phyloP scores from a whole-genome alignment of 495 filamentous ascomycete species.

The Mytilinidion resinicola region DNA sequence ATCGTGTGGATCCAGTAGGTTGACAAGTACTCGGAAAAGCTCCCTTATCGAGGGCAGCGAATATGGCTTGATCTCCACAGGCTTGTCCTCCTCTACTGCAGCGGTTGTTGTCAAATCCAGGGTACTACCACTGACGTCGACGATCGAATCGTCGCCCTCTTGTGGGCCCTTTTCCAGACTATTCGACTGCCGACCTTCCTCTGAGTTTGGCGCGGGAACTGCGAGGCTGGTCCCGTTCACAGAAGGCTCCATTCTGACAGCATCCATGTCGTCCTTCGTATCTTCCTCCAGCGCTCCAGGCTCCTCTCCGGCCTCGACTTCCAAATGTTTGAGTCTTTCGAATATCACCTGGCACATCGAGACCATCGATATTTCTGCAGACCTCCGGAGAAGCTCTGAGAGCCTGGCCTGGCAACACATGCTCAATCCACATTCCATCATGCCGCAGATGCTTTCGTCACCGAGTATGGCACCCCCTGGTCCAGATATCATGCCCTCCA shows the following conservation, averaged over 20 bases:
- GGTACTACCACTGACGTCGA: slow-evolving; percentile 24
- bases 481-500: slow-evolving; percentile 95
- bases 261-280: slow-evolving; percentile 60
- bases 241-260: slow-evolving; percentile 81
- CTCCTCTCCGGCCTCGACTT: slow-evolving; percentile 61
- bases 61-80: slow-evolving; percentile 72
- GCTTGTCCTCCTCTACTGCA: slow-evolving; percentile 12
- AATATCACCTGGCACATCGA: slow-evolving; percentile 99
- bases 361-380: slow-evolving; percentile 95
- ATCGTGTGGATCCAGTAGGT: slow-evolving; percentile 89
- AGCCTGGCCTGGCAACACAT: slow-evolving; percentile 94
- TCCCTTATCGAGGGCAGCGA: slow-evolving; percentile 90
- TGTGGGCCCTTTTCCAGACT: slow-evolving; percentile 21
- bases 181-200: slow-evolving; percentile 18
- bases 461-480: slow-evolving; percentile 81
- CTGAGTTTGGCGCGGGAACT: slow-evolving; percentile 40
- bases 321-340: slow-evolving; percentile 77
- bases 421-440: slow-evolving; percentile 97
- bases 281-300: slow-evolving; percentile 52
- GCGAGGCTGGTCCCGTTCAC: slow-evolving; percentile 63
- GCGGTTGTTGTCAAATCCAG: slow-evolving; percentile 30
- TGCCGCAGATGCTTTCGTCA: slow-evolving; percentile 96
- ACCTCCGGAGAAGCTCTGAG: slow-evolving; percentile 82
- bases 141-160: slow-evolving; percentile 15
- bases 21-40: slow-evolving; percentile 89